These are phyloP conservation scores for Cladosporium sp. DNA, from an alignment of 2,329 filamentous ascomycete genomes.

Conservation along the genomic window DNA sequence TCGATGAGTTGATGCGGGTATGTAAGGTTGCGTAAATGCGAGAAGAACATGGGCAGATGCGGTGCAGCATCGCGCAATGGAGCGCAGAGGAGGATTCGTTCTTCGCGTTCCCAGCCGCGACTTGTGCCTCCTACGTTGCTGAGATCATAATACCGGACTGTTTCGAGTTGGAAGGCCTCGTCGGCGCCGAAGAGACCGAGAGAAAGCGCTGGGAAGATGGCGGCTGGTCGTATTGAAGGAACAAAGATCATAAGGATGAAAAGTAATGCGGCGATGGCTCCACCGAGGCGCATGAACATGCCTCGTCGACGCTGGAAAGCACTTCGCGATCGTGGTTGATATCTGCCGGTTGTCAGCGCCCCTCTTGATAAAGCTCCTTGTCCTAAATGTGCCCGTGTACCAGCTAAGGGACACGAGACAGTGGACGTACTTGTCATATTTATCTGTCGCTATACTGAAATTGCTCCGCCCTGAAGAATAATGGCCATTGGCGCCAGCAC, in stretches of 20 bases:
- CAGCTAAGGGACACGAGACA: neutral
- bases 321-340: constrained; percentile 76
- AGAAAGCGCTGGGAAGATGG: constrained; percentile 57
- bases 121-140: constrained; percentile 86
- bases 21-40: constrained; percentile 92
- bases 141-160: constrained; percentile 94
- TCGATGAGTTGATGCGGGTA: constrained; percentile 97
- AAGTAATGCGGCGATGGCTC: constrained; percentile 52
- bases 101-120: constrained; percentile 91
- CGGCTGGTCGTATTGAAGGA: constrained; percentile 63
- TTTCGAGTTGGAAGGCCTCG: constrained; percentile 78
- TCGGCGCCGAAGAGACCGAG: constrained; percentile 63
- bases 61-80: constrained; percentile 88
- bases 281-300: constrained; percentile 64
- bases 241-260: constrained; percentile 68
- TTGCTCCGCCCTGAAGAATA: constrained; percentile 55
- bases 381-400: neutral
- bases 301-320: constrained; percentile 65
- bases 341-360: constrained; percentile 50
- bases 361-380: neutral
- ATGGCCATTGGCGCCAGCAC: constrained; percentile 63
- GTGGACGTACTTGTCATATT: constrained; percentile 52
- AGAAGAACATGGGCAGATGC: constrained; percentile 96
- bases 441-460: constrained; percentile 85
- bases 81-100: constrained; percentile 90